Evolutionary conservation across 2,329 filamentous ascomycete species (phyloP), one percentile per base, ranked within the genome.

Genomic region (Colletotrichum melonis): DNA sequence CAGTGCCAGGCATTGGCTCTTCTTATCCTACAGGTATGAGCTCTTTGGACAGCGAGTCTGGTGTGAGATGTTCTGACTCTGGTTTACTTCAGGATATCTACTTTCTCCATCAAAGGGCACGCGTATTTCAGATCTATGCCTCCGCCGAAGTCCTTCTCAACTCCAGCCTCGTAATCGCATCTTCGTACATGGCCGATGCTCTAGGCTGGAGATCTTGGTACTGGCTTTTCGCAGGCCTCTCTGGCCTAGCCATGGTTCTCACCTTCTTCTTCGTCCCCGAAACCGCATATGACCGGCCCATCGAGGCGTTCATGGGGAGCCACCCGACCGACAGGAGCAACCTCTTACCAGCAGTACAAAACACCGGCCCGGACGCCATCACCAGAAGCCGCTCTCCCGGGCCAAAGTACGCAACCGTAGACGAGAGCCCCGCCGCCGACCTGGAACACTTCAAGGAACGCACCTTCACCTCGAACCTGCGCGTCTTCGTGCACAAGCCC

Each of bases 181-280:
- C 68, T 0, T 72, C 72, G 0, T 72, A 74, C 58, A 67, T 74
- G 68, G 68, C 63, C 8, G 68, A 72, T 16, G 42, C 57, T 1
- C 42, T 66, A 9, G 63, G 68, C 3, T 72, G 72, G 68, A 59
- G 63, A 16, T 74, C 63, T 2, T 67, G 63, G 57, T 74, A 74
- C 28, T 72, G 72, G 63, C 63, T 74, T 7, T 67, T 74, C 14
- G 68, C 63, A 46, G 68, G 58, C 4, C 54, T 74, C 7, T 72
- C 57, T 5, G 58, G 68, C 30, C 14, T 67, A 30, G 38, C 68
- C 42, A 74, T 67, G 72, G 14, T 67, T 1, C 42, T 72, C 30
- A 74, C 68, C 30, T 59, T 66, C 55, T 28, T 75, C 12, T 67
- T 73, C 22, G 66, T 75, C 24, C 70, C 70, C 12, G 70, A 75